Base-by-base conservation (phyloP, 768 basidiomycete genomes). In the Boletus pseudopeckii region DNA sequence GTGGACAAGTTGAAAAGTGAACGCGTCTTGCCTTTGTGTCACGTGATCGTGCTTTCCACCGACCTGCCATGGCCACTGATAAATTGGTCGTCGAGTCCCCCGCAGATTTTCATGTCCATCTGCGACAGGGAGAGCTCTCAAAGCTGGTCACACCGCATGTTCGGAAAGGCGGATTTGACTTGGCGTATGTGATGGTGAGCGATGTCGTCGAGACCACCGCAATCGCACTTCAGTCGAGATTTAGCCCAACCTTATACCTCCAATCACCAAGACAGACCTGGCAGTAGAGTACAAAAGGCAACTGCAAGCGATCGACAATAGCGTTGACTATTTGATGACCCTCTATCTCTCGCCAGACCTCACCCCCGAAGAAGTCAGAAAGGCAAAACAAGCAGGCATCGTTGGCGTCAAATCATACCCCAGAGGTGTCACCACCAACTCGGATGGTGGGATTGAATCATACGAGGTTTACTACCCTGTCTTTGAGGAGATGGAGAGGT, bases 381-480 rank as follows among this genome's bases (percentile, higher is more conserved):
- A 91, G 71, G 97, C 96, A 13, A 88, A 87, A 50, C 71, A 77
- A 34, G 88, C 89, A 17, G 96, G 97, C 18, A 82, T 99, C 57
- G 81, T 80, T 43, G 82, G 96, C 38, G 92, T 99, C 61, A 98
- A 99, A 72, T 94, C 91, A 15, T 99, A 99, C 70, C 97, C 97
- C 45, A 80, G 91, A 55, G 97, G 97, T 10, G 96, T 99, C 4
- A 99, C 97, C 22, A 99, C 97, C 34, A 96, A 98, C 70, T 95
- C 92, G 13, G 92, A 94, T 53, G 86, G 90, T 33, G 97, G 97
- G 7, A 96, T 98, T 59, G 96, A 98, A 69, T 92, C 92, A 14
- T 98, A 98, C 62, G 90, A 90, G 62, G 78, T 81, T 1, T 99
- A 96, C 68, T 97, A 98, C 71, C 87, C 89, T 18, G 82, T 97